A percentile compares a stretch with the other conserved stretches of the same genome.
phyloP scores from a whole-genome alignment of 2,329 filamentous ascomycete species.

The Tolypocladium sp. region DNA sequence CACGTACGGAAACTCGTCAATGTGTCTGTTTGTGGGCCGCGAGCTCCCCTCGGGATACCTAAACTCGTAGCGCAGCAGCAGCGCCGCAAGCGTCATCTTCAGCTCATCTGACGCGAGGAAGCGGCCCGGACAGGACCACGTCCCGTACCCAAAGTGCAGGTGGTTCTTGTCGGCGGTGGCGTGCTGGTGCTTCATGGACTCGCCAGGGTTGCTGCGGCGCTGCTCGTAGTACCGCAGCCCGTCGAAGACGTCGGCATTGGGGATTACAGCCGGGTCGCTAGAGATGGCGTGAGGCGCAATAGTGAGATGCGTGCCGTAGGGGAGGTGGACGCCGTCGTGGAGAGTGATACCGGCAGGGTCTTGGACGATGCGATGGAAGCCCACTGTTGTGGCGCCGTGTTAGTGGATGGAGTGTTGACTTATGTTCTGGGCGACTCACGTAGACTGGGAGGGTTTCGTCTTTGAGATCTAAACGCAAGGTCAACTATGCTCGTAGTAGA shows the following conservation, averaged over 20 bases:
- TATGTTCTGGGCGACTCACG: not conserved
- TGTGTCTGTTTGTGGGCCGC: conserved; percentile 1
- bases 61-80: conserved; percentile 5
- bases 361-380: conserved; percentile 5
- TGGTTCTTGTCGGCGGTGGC: conserved; percentile 6
- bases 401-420: not conserved
- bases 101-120: conserved; percentile 7
- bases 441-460: conserved; percentile 3
- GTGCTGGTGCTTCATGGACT: conserved; percentile 6
- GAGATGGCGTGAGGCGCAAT: conserved; percentile 2
- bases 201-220: not conserved
- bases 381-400: not conserved
- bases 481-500: not conserved
- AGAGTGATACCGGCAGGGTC: conserved; percentile 5
- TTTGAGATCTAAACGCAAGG: conserved; percentile 3
- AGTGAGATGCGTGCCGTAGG: conserved; percentile 3
- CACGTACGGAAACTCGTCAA: conserved; percentile 6
- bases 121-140: conserved; percentile 6
- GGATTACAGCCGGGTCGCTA: conserved; percentile 1
- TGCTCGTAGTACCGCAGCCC: conserved; percentile 5
- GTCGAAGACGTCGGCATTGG: conserved; percentile 2
- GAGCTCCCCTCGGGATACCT: conserved; percentile 1
- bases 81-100: conserved; percentile 3
- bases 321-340: conserved; percentile 5
- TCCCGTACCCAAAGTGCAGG: conserved; percentile 7